Base-by-base conservation (phyloP, 2,329 filamentous ascomycete species). In the Macrophomina pseudophaseolina region DNA sequence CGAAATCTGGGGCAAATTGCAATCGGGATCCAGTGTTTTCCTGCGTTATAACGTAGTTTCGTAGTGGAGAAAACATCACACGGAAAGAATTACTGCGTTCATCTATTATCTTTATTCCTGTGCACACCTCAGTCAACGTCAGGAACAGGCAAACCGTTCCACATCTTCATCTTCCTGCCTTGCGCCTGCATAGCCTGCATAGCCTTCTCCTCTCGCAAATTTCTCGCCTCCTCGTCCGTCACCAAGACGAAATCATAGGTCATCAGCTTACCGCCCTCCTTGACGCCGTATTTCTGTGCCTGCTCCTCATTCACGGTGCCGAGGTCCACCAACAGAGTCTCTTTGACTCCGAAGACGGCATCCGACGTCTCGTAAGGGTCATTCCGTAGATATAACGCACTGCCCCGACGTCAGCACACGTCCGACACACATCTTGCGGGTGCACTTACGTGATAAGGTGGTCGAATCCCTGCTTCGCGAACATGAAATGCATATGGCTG, bases 401-500 rank as follows among this genome's bases (percentile, higher is more conserved):
- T 93, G 53, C 16, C 0, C 30, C 8, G 5, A n/a, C 8, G 42
- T 60, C n/a, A 59, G 56, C 33, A 28, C 2, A 12, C 14, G 4
- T 14, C 49, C 12, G 2, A 28, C 12, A 33, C 7, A 7, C 23
- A 23, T 46, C 64, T 38, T 38, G 35, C n/a, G n/a, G 6, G 35
- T 28, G 32, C 9, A 88, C 89, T 70, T 82, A 94, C 91, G 92
- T 96, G 74, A 95, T 90, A 72, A 97, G 79, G 75, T 90, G 87
- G 81, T 97, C 92, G 80, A 87, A 93, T 0, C 91, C 91, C 40
- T 84, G 78, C 82, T 92, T 93, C 75, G 90, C 87, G 80, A 97
- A 93, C 91, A 96, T 95, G 73, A 95, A 95, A 78, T 95, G 92
- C 83, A 94, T 86, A 77, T 95, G 92, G 23, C 88, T 87, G 1